Base-by-base conservation (phyloP, 2,329 filamentous ascomycete species). In the Exophiala sp. region DNA sequence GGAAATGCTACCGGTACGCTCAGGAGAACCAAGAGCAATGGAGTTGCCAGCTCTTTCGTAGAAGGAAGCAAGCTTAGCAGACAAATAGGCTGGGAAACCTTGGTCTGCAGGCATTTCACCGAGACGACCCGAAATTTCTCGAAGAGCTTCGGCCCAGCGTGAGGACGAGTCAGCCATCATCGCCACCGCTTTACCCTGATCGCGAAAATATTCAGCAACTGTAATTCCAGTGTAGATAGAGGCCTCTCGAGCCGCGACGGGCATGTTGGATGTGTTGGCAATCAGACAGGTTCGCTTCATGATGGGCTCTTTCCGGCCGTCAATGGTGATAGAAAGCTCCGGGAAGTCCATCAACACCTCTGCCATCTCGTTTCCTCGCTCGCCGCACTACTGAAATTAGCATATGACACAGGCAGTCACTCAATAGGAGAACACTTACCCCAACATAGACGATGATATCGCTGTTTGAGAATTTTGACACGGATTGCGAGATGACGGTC, bases 101-200 rank as follows among this genome's bases (percentile, higher is more conserved):
- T 99, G 94, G 74, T 99, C 94, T 73, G 94, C 94, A 76, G 94
- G 94, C 94, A 99, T 99, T 75, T 99, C 94, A 81, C 94, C 94
- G 57, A 99, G 81, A 82, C 94, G 94, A 80, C 94, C 94, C 33
- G 94, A 99, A 72, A 99, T 86, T 74, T 99, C 94, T 88, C 94
- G 91, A 71, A 99, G 83, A 69, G 94, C 94, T 78, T 99, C 94
- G 61, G 94, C 94, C 94, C 94, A 99, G 63, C 94, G 91, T 50
- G 94, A 99, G 48, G 92, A 88, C 12, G 94, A 97, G 75, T 99
- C 94, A 61, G 94, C 94, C 94, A 99, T 99, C 94, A 99, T 99
- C 66, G 94, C 92, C 36, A 99, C 94, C 71, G 96, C 83, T 75
- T 97, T 92, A 61, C 94, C 94, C 74, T 96, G 90, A 69, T 99